phyloP scores from a whole-genome alignment of 352 stramenopile genomes.

The Proteromonas lacertae region DNA sequence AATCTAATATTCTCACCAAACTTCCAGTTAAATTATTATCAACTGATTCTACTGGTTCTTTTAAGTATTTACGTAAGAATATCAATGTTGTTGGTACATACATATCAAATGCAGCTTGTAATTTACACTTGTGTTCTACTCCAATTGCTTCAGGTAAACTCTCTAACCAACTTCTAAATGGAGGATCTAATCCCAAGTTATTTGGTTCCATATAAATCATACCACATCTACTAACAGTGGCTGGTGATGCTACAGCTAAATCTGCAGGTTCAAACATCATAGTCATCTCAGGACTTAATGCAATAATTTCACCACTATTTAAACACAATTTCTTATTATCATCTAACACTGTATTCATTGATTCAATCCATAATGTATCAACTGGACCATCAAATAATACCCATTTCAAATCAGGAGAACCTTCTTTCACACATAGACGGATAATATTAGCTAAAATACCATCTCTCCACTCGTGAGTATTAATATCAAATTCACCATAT shows the following conservation, averaged over 20 bases:
- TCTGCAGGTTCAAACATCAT: conserved; percentile 89
- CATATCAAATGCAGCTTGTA: conserved; percentile 39
- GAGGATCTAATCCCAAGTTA: conserved; percentile 43
- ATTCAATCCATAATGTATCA: conserved; percentile 72
- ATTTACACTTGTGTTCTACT: conserved; percentile 1
- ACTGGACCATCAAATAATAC: conserved; percentile 72
- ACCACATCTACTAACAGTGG: conserved; percentile 54
- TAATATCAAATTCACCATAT: conserved; percentile 66
- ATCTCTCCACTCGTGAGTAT: conserved; percentile 71
- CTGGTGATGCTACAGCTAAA: conserved; percentile 51
- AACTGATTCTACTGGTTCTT: conserved; percentile 44
- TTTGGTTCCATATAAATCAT: conserved; percentile 83
- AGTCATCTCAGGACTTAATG: conserved; percentile 63
- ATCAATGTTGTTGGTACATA: conserved; percentile 32
- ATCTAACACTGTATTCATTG: conserved; percentile 65
- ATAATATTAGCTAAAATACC: conserved; percentile 53
- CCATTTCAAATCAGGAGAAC: conserved; percentile 50
- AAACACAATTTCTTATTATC: conserved; percentile 40
- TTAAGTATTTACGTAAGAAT: conserved; percentile 40
- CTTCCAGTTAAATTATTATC: conserved; percentile 48
- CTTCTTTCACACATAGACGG: conserved; percentile 39
- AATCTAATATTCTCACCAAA: conserved; percentile 54
- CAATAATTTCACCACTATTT: conserved; percentile 63
- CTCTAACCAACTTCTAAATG: conserved; percentile 49
- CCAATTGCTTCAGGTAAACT: conserved; percentile 12